Percentiles rank a stretch among this genome's conserved stretches.
These are phyloP conservation scores for Penicillium digitatum DNA, from an alignment of 2,329 filamentous ascomycete genomes.

Conservation along the genomic window DNA sequence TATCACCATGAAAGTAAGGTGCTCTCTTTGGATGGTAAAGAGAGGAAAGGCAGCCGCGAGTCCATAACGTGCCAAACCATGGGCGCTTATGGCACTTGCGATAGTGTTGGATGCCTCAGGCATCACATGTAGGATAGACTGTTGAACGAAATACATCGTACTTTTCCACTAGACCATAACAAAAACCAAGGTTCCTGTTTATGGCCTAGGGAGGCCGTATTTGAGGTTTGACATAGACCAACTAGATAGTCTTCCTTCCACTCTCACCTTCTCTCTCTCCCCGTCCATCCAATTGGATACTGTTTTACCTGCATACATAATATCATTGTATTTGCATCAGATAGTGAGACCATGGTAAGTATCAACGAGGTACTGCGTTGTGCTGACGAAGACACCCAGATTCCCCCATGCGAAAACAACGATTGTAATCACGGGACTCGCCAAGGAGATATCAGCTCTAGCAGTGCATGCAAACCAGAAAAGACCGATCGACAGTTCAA, in stretches of 20 bases:
- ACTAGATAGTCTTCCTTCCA: too few relatives aligned
- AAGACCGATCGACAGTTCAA: conserved; percentile 16
- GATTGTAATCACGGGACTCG: conserved; percentile 13
- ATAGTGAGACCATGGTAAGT: conserved; percentile 17
- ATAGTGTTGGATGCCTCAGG: too few relatives aligned
- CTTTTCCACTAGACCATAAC: too few relatives aligned
- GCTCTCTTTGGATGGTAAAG: conserved; percentile 21
- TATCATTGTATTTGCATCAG: too few relatives aligned
- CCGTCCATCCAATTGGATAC: too few relatives aligned
- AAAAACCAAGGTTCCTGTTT: too few relatives aligned
- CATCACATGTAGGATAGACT: too few relatives aligned
- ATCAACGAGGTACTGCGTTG: conserved; percentile 17
- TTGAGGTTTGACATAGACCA: too few relatives aligned
- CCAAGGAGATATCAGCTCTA: conserved; percentile 11
- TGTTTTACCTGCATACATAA: too few relatives aligned
- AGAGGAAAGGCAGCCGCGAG: conserved; percentile 18
- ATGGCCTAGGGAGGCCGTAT: too few relatives aligned
- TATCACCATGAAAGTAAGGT: background rate
- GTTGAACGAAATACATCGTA: too few relatives aligned
- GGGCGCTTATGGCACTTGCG: conserved; percentile 21
- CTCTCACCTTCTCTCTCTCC: too few relatives aligned
- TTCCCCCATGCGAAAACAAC: conserved; percentile 21
- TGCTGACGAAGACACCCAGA: conserved; percentile 19
- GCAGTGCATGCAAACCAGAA: conserved; percentile 23
- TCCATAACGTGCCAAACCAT: conserved; percentile 18